Evolutionary conservation across 345 rosid species (phyloP).

Genomic region (Trapa bicornis): DNA sequence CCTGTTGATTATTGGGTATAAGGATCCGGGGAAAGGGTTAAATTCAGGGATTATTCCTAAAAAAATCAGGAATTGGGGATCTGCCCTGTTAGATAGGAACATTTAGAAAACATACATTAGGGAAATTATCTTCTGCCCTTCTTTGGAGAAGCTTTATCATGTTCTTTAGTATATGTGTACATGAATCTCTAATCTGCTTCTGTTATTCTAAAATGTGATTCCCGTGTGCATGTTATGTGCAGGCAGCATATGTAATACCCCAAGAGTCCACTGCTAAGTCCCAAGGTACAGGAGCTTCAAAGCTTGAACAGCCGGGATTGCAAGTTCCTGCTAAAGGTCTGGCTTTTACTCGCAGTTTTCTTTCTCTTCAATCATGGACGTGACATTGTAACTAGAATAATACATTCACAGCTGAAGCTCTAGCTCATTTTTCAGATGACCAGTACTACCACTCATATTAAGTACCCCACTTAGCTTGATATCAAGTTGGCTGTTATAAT

Average conservation of each 20-base stretch:
- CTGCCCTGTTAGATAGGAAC: neutral
- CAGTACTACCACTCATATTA: neutral
- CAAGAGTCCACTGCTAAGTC: slow-evolving; percentile 41
- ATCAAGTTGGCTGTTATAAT: neutral
- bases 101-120: neutral
- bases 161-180: neutral
- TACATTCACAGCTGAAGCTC: too few species aligned
- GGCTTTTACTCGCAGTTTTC: slow-evolving; percentile 1
- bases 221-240: slow-evolving; percentile 2
- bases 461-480: neutral
- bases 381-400: neutral
- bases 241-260: slow-evolving; percentile 53
- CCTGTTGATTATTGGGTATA: neutral
- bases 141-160: too few species aligned
- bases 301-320: slow-evolving; percentile 34
- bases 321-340: slow-evolving; percentile 56
- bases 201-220: neutral
- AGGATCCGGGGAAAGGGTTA: neutral
- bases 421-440: neutral
- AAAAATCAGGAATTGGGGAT: too few species aligned
- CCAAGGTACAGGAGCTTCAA: slow-evolving; percentile 40
- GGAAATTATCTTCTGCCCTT: neutral
- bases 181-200: neutral
- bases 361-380: neutral
- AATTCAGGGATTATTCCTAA: neutral